phyloP scores from a whole-genome alignment of 1,284 basidiomycete genomes.

The Leccinum solheimii region DNA sequence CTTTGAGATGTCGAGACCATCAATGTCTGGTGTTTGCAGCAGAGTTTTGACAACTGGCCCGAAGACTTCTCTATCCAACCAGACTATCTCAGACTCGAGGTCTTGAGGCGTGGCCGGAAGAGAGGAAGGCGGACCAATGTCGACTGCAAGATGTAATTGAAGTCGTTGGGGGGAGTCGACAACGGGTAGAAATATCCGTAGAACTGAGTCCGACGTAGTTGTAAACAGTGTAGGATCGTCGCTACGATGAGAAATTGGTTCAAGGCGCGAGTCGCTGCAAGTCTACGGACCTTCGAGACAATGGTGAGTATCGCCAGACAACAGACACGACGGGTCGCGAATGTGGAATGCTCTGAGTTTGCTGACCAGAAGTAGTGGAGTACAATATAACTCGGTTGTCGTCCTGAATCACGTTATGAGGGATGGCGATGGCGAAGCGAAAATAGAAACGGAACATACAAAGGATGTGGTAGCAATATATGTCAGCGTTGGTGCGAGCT shows the following conservation, averaged over 20 bases:
- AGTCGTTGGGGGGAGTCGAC: slow-evolving; percentile 83
- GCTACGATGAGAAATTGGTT: slow-evolving; percentile 39
- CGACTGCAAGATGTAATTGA: slow-evolving; percentile 79
- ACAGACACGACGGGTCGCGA: slow-evolving; percentile 64
- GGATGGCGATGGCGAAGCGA: slow-evolving; percentile 4
- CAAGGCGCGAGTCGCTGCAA: neutral
- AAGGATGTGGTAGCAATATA: slow-evolving; percentile 66
- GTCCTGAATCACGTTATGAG: slow-evolving; percentile 40
- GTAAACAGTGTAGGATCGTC: slow-evolving; percentile 79
- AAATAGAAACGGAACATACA: slow-evolving; percentile 42
- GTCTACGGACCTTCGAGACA: slow-evolving; percentile 59
- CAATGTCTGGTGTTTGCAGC: slow-evolving; percentile 32
- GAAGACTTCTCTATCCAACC: slow-evolving; percentile 62
- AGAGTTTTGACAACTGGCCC: slow-evolving; percentile 47
- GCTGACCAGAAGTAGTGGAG: slow-evolving; percentile 68
- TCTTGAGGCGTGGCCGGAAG: slow-evolving; percentile 22
- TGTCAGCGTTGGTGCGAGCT: slow-evolving; percentile 73
- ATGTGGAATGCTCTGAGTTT: slow-evolving; percentile 66
- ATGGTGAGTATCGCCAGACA: slow-evolving; percentile 66
- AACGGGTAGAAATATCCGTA: slow-evolving; percentile 86
- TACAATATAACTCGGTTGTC: slow-evolving; percentile 63
- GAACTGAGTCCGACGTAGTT: slow-evolving; percentile 68
- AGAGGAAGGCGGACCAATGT: slow-evolving; percentile 59
- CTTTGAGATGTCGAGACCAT: slow-evolving; percentile 45
- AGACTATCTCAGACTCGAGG: slow-evolving; percentile 56